Percentiles rank a stretch among this genome's conserved stretches.
Conservation (phyloP, 2,329 filamentous ascomycete genomes). For the Rutstroemia sp. region DNA sequence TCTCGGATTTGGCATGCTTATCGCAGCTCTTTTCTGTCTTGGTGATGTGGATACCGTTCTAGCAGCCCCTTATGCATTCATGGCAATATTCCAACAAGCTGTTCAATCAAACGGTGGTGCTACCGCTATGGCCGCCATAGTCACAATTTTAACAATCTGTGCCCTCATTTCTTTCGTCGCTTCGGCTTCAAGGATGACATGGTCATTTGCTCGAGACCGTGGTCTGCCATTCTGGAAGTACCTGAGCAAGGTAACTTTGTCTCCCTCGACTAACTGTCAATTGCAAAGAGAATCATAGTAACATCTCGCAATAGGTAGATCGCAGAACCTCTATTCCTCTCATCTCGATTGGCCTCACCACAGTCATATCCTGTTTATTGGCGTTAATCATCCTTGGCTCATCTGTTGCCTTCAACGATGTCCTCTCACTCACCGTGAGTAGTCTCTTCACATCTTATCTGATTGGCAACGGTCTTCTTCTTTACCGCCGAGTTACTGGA, state of each 20-base stretch:
- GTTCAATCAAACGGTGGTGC: constrained; percentile 33
- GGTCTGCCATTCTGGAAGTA: constrained; percentile 28
- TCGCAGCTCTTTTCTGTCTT: constrained; percentile 31
- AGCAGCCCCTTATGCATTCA: constrained; percentile 37
- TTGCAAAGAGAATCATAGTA: too few relatives aligned
- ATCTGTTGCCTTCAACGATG: constrained; percentile 41
- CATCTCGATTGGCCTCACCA: background rate
- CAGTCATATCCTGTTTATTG: constrained; percentile 3
- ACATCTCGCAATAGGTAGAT: too few relatives aligned
- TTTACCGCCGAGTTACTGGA: constrained; percentile 4
- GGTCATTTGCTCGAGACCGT: constrained; percentile 37
- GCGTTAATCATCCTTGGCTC: constrained; percentile 40
- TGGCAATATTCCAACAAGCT: constrained; percentile 42
- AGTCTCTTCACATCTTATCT: constrained; percentile 8
- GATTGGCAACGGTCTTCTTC: background rate
- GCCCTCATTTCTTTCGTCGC: constrained; percentile 32
- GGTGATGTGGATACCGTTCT: constrained; percentile 32
- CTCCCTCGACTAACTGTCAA: too few relatives aligned
- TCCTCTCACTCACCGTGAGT: constrained; percentile 34
- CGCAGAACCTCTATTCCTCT: too few relatives aligned
- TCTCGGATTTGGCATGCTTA: constrained; percentile 35
- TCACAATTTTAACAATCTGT: constrained; percentile 33
- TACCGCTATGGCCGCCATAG: constrained; percentile 33
- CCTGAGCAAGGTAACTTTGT: background rate
- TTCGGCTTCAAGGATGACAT: constrained; percentile 35